Conservation (phyloP, 1,284 basidiomycete genomes). For the Cystobasidium slooffiae region DNA sequence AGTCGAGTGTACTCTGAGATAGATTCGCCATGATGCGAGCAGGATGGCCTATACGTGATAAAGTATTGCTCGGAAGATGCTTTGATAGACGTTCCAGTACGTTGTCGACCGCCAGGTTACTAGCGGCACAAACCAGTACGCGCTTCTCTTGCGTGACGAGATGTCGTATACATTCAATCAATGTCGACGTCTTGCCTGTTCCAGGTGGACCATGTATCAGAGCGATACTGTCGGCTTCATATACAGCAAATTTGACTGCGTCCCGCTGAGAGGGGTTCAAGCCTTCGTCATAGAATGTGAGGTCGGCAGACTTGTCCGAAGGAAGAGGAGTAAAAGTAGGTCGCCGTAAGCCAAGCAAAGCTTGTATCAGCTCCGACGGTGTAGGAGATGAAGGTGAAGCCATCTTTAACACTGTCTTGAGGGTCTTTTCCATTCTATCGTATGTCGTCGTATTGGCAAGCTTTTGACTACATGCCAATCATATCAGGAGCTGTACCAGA, state of each 20-base stretch:
- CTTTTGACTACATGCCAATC: constrained; percentile 19
- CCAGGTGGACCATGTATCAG: constrained; percentile 67
- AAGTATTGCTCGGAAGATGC: constrained; percentile 39
- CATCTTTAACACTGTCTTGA: constrained; percentile 28
- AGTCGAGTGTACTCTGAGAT: constrained; percentile 81
- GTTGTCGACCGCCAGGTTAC: constrained; percentile 78
- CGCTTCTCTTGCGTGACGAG: constrained; percentile 64
- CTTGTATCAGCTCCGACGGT: constrained; percentile 25
- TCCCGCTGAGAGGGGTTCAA: constrained; percentile 83
- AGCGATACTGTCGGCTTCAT: constrained; percentile 71
- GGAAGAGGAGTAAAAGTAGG: constrained; percentile 49
- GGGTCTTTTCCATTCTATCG: constrained; percentile 45
- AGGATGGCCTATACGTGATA: constrained; percentile 88
- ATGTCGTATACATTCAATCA: constrained; percentile 87
- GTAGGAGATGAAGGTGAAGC: constrained; percentile 19
- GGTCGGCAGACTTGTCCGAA: constrained; percentile 50
- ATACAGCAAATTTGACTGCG: constrained; percentile 75
- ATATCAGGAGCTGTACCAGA: background rate
- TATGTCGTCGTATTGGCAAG: constrained; percentile 43
- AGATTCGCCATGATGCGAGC: constrained; percentile 84
- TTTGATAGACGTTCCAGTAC: constrained; percentile 53
- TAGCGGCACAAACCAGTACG: constrained; percentile 85
- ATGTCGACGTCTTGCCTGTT: constrained; percentile 89
- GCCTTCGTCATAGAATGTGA: constrained; percentile 74
- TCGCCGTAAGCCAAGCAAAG: constrained; percentile 30